Conservation (phyloP, 73 alveolate genomes). For the Paraurostyla sp. region DNA sequence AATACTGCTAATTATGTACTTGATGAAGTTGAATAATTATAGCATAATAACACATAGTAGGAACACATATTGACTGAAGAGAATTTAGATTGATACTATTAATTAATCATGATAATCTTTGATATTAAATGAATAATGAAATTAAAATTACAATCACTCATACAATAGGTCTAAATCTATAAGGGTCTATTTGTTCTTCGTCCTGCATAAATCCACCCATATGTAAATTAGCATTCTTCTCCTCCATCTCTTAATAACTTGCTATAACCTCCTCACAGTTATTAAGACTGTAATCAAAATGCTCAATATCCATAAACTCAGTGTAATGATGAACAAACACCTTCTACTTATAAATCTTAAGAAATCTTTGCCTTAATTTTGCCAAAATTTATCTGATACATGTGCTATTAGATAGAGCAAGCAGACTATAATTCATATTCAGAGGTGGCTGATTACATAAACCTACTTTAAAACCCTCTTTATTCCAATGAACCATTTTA, state of each 20-base stretch:
- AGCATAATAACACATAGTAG: not conserved
- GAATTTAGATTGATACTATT: too few relatives aligned
- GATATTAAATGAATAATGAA: too few relatives aligned
- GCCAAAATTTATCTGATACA: constrained; percentile 81
- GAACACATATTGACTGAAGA: too few relatives aligned
- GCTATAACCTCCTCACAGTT: constrained; percentile 67
- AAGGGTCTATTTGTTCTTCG: constrained; percentile 17
- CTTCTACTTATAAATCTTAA: constrained; percentile 91
- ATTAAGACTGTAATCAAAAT: constrained; percentile 82
- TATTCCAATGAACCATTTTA: constrained; percentile 91
- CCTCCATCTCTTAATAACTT: constrained; percentile 63
- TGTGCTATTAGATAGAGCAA: constrained; percentile 91
- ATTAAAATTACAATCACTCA: too few relatives aligned
- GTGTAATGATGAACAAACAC: constrained; percentile 96
- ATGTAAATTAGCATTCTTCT: not conserved
- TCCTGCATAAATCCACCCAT: constrained; percentile 7
- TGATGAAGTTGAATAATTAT: not conserved
- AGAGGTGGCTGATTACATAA: constrained; percentile 97
- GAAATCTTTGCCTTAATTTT: constrained; percentile 83
- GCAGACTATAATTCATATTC: constrained; percentile 93
- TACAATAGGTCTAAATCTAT: constrained; percentile 56
- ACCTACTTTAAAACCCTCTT: constrained; percentile 99
- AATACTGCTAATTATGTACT: too few relatives aligned
- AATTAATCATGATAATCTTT: too few relatives aligned
- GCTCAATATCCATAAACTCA: constrained; percentile 88